A percentile compares a stretch with the other conserved stretches of the same genome.
Evolutionary conservation across 495 filamentous ascomycete species (phyloP).

Genomic region (Pseudoneurospora amorphoporcata): DNA sequence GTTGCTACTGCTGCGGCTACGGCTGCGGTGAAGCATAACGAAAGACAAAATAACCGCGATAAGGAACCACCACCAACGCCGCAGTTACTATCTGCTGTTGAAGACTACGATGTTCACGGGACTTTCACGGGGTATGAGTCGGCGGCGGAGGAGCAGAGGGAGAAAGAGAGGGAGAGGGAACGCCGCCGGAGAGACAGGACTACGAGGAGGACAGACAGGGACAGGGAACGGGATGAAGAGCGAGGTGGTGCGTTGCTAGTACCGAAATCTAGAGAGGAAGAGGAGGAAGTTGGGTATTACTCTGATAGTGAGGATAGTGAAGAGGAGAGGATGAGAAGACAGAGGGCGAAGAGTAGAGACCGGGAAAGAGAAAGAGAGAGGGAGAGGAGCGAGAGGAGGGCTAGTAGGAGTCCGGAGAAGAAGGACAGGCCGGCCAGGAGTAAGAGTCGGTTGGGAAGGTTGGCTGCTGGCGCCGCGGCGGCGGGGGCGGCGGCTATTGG

Average conservation of each 20-base stretch:
- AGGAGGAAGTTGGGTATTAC: constrained; percentile 5
- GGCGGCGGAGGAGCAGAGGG: constrained; percentile 21
- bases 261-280: constrained; percentile 4
- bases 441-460: constrained; percentile 48
- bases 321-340: constrained; percentile 35
- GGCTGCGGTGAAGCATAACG: not conserved
- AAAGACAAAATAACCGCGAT: not conserved
- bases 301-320: constrained; percentile 18
- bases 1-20: not conserved
- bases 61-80: constrained; percentile 26
- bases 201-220: constrained; percentile 1
- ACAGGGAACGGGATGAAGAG: not conserved
- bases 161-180: constrained; percentile 14
- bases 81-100: not conserved
- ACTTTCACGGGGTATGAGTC: constrained; percentile 19
- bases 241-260: not conserved
- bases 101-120: not conserved
- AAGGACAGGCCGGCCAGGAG: constrained; percentile 34
- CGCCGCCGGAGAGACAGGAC: not conserved
- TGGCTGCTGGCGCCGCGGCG: constrained; percentile 60
- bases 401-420: constrained; percentile 25
- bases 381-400: constrained; percentile 11
- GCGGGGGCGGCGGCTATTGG: constrained; percentile 68
- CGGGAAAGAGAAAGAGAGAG: constrained; percentile 21
- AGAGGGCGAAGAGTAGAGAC: constrained; percentile 26